These are phyloP conservation scores for Metschnikowia bowlesiae DNA, from an alignment of 805 yeast genomes.

Conservation along the genomic window DNA sequence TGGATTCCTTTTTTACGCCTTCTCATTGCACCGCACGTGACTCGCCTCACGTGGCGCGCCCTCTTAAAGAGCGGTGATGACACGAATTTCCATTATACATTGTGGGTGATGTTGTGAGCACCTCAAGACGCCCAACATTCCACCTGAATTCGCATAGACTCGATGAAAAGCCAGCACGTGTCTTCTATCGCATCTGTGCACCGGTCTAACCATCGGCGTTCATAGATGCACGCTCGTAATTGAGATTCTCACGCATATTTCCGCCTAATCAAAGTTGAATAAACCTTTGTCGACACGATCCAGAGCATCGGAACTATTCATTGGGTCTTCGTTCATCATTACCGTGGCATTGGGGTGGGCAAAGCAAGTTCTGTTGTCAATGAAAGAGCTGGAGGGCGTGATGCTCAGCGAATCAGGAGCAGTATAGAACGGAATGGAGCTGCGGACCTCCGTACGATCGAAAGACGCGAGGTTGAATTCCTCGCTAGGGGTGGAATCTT, in stretches of 20 bases:
- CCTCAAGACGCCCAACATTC: too few relatives aligned
- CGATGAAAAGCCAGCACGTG: too few relatives aligned
- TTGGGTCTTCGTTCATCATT: conserved; percentile 13
- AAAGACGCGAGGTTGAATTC: conserved; percentile 1
- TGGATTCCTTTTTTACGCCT: conserved; percentile 2
- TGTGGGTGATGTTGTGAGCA: not conserved
- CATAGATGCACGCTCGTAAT: too few relatives aligned
- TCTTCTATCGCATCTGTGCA: too few relatives aligned
- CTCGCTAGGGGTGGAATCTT: conserved; percentile 12
- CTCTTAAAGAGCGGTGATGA: too few relatives aligned
- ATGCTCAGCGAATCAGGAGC: conserved; percentile 26
- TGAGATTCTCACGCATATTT: too few relatives aligned
- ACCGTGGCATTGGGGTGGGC: conserved; percentile 44
- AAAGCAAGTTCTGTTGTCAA: conserved; percentile 37
- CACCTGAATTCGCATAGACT: too few relatives aligned
- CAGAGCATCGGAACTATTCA: conserved; percentile 7
- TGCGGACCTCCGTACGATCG: conserved; percentile 15
- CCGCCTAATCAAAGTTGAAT: not conserved
- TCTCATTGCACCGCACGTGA: conserved; percentile 4
- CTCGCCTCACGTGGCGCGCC: not conserved
- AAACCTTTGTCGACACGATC: not conserved
- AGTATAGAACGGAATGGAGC: conserved; percentile 27
- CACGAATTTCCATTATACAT: not conserved
- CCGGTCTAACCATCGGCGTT: too few relatives aligned
- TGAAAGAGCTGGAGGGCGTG: conserved; percentile 25